Percentiles rank a stretch among this genome's conserved stretches.
phyloP scores from a whole-genome alignment of 352 stramenopile genomes.

The Pythium aquatile region DNA sequence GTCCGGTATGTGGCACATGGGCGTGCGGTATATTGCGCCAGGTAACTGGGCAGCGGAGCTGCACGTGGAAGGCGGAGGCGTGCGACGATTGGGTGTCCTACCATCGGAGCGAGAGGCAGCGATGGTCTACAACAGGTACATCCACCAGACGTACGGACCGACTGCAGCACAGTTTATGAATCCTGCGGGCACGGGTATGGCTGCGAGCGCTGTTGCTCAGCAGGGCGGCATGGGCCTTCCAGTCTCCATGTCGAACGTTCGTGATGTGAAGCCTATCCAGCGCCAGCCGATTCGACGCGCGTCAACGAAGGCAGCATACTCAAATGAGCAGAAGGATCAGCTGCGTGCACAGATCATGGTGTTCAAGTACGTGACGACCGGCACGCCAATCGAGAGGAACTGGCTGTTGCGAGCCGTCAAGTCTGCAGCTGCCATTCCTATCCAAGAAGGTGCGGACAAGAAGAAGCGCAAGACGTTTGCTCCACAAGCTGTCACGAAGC shows the following conservation, averaged over 20 bases:
- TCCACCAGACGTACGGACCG: constrained; percentile 82
- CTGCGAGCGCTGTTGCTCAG: constrained; percentile 14
- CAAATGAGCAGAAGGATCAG: constrained; percentile 85
- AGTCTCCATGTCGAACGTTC: constrained; percentile 49
- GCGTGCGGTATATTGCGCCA: constrained; percentile 70
- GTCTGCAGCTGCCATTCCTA: constrained; percentile 54
- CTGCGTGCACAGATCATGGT: constrained; percentile 89
- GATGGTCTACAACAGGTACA: constrained; percentile 84
- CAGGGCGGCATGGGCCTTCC: constrained; percentile 29
- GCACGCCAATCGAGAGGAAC: constrained; percentile 73
- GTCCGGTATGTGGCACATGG: constrained; percentile 80
- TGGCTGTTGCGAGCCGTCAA: constrained; percentile 69
- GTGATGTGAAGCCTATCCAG: constrained; percentile 58
- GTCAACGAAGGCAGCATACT: constrained; percentile 59
- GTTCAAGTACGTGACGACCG: constrained; percentile 88
- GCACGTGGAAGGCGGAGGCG: constrained; percentile 76
- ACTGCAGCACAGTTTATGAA: constrained; percentile 85
- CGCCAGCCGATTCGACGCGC: constrained; percentile 38
- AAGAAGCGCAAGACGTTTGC: constrained; percentile 81
- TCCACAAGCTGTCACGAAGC: constrained; percentile 51
- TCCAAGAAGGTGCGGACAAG: constrained; percentile 53
- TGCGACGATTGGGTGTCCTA: constrained; percentile 75
- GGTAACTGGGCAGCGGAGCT: constrained; percentile 82
- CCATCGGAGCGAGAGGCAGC: constrained; percentile 73
- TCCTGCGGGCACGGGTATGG: constrained; percentile 44